Conservation (phyloP, 2,329 filamentous ascomycete genomes). For the Torrubiellomyces zombiae region DNA sequence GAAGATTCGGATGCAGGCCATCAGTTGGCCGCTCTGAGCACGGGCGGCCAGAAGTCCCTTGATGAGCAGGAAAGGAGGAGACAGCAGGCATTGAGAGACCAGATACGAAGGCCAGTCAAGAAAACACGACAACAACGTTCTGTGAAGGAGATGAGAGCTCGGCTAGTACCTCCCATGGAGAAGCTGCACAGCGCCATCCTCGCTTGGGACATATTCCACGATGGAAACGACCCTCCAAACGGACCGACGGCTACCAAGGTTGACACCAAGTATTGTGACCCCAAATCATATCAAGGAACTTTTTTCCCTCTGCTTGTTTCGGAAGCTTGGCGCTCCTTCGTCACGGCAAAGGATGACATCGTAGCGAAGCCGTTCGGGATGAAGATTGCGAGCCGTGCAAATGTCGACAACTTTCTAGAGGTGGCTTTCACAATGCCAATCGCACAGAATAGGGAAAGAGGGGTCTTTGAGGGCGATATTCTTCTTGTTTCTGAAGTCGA, state of each 20-base stretch:
- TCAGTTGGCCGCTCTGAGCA: conserved; percentile 29
- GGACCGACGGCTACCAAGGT: conserved; percentile 60
- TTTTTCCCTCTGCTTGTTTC: conserved; percentile 83
- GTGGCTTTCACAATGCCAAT: conserved; percentile 69
- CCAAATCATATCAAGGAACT: conserved; percentile 66
- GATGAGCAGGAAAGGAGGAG: conserved; percentile 29
- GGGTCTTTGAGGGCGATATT: conserved; percentile 71
- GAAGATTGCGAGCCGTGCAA: conserved; percentile 74
- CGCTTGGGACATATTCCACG: conserved; percentile 87
- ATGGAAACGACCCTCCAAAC: conserved; percentile 70
- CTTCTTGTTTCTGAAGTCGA: conserved; percentile 63
- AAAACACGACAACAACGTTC: conserved; percentile 69
- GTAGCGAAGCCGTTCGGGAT: conserved; percentile 69
- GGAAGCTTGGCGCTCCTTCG: conserved; percentile 91
- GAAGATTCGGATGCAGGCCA: conserved; percentile 36
- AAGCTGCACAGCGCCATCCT: conserved; percentile 73
- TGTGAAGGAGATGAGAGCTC: conserved; percentile 84
- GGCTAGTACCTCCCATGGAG: conserved; percentile 77
- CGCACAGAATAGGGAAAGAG: conserved; percentile 51
- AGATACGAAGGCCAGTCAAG: conserved; percentile 58
- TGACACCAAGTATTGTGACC: conserved; percentile 59
- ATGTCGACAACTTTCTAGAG: conserved; percentile 85
- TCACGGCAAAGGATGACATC: conserved; percentile 76
- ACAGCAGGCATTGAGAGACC: conserved; percentile 32
- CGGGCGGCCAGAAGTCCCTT: conserved; percentile 29